These are phyloP conservation scores for Perilla frutescens DNA, from an alignment of 257 asterid genomes.

Conservation along the genomic window DNA sequence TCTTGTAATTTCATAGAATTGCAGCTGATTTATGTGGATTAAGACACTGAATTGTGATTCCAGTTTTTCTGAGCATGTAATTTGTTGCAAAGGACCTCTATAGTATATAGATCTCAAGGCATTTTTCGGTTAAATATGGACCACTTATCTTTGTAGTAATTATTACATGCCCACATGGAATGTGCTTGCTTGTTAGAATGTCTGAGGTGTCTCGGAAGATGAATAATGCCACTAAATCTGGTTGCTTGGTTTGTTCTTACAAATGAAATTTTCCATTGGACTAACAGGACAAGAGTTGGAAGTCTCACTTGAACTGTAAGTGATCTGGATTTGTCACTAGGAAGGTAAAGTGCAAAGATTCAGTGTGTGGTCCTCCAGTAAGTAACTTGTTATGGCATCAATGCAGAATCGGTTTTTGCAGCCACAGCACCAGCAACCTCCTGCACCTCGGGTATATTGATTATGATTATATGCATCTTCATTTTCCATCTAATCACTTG, in stretches of 20 bases:
- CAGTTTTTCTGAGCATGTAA: constrained; percentile 11
- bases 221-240: background rate
- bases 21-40: constrained; percentile 20
- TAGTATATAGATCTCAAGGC: background rate
- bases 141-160: constrained; percentile 10
- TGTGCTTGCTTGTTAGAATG: background rate
- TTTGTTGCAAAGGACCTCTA: background rate
- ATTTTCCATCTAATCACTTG: constrained; percentile 16
- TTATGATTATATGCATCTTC: constrained; percentile 26
- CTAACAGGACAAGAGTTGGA: constrained; percentile 28
- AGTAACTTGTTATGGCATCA: constrained; percentile 48
- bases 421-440: constrained; percentile 58
- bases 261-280: constrained; percentile 14
- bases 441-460: constrained; percentile 56
- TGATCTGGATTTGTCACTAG: background rate
- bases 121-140: constrained; percentile 1
- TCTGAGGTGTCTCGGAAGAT: background rate
- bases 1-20: constrained; percentile 13
- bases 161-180: background rate
- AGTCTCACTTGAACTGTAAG: constrained; percentile 26
- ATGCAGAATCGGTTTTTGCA: constrained; percentile 65
- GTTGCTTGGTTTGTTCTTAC: constrained; percentile 19
- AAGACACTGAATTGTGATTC: background rate
- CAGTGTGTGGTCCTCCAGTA: constrained; percentile 22
- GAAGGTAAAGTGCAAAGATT: constrained; percentile 4